Evolutionary conservation across 116 monocot species (phyloP).

Genomic region (Zostera marina): DNA sequence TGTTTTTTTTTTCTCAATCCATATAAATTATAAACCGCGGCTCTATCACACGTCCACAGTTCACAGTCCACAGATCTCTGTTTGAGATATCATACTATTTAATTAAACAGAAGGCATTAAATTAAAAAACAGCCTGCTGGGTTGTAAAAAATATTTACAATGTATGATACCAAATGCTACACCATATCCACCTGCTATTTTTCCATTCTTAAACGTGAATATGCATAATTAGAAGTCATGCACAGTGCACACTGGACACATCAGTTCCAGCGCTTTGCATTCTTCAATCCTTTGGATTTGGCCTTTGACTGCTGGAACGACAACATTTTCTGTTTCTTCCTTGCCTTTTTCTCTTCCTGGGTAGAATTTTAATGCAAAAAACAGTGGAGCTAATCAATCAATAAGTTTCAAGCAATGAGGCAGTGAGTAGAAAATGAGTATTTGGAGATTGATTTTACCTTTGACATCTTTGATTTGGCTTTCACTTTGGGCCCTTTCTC

Average conservation of each 20-base stretch:
- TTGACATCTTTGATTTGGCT: constrained; percentile 99
- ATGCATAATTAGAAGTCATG: not conserved
- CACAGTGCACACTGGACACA: not conserved
- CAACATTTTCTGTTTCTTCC: constrained; percentile 89
- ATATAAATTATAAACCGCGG: no score
- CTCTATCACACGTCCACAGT: no score
- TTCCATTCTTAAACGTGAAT: not conserved
- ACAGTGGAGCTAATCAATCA: not conserved
- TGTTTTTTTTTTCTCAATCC: no score
- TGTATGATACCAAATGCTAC: not conserved
- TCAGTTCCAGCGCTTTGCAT: constrained; percentile 68
- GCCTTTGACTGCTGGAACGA: constrained; percentile 84
- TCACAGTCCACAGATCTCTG: no score
- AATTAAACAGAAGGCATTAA: no score
- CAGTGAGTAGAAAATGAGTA: not conserved
- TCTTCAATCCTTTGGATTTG: constrained; percentile 86
- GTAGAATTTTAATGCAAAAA: not conserved
- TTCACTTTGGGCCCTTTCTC: constrained; percentile 85
- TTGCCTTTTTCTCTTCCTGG: constrained; percentile 79
- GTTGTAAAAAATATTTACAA: not conserved
- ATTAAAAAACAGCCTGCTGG: no score
- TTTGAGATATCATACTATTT: no score
- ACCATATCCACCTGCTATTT: not conserved
- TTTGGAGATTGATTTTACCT: constrained; percentile 28
- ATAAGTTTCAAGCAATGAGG: not conserved